Evolutionary conservation across 148 eudicot genomes (phyloP).

Genomic region (Heliamphora exappendiculata): DNA sequence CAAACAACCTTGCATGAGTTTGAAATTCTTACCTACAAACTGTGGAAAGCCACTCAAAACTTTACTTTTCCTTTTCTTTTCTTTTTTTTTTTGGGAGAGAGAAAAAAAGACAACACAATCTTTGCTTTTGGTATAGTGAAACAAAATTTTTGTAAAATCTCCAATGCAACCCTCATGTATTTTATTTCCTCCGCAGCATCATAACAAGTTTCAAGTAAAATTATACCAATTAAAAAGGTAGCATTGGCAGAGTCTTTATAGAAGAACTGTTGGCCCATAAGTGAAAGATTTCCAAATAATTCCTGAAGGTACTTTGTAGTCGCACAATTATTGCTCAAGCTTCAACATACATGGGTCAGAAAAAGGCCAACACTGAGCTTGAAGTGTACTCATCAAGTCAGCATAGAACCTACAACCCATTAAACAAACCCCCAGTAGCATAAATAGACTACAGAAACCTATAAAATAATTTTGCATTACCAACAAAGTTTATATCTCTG

Average conservation of each 20-base stretch:
- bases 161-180: neutral
- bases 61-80: neutral
- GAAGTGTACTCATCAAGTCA: neutral
- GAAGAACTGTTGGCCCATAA: neutral
- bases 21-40: neutral
- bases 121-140: neutral
- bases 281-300: neutral
- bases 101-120: no score
- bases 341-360: neutral
- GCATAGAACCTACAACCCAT: neutral
- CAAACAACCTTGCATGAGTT: neutral
- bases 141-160: neutral
- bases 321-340: slow-evolving; percentile 1
- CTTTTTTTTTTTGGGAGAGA: neutral
- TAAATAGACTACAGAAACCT: neutral
- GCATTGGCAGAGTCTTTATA: neutral
- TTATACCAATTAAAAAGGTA: neutral
- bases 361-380: neutral
- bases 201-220: neutral
- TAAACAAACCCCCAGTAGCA: neutral
- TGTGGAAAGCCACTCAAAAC: neutral
- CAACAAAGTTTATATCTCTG: neutral
- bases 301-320: neutral
- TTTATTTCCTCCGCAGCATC: neutral
- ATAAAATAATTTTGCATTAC: neutral